A percentile compares a stretch with the other conserved stretches of the same genome.
These are phyloP conservation scores for Trichophyton equinum DNA, from an alignment of 2,329 filamentous ascomycete genomes.

Conservation along the genomic window DNA sequence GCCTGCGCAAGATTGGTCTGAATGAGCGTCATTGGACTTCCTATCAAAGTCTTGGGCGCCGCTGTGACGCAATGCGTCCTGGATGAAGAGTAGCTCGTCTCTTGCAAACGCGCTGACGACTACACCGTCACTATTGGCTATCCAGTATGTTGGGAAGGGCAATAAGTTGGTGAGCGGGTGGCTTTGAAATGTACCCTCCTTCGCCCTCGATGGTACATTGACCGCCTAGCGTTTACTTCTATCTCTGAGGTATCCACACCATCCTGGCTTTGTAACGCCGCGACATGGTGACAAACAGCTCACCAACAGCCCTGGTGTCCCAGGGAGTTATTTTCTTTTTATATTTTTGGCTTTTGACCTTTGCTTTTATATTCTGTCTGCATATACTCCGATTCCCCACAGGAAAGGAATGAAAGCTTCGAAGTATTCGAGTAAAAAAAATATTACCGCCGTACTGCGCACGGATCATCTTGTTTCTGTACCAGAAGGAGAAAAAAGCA, in stretches of 20 bases:
- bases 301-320: neutral
- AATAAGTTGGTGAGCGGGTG: constrained; percentile 5
- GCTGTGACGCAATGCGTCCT: neutral
- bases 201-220: constrained; percentile 1
- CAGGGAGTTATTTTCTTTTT: neutral
- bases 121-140: neutral
- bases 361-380: neutral
- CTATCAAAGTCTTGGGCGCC: neutral
- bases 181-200: neutral
- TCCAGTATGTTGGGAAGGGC: neutral
- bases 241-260: constrained; percentile 5
- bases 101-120: constrained; percentile 1
- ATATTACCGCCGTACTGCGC: constrained; percentile 8
- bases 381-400: constrained; percentile 4
- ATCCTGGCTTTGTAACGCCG: constrained; percentile 5
- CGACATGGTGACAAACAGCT: neutral
- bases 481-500: constrained; percentile 7
- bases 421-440: constrained; percentile 4
- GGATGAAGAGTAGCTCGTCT: neutral
- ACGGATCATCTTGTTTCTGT: constrained; percentile 11
- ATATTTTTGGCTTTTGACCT: neutral
- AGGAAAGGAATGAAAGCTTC: neutral
- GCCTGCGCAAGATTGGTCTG: neutral
- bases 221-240: constrained; percentile 3
- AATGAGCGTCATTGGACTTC: neutral